phyloP scores from a whole-genome alignment of 2,329 filamentous ascomycete species.

The Diatrype stigma region DNA sequence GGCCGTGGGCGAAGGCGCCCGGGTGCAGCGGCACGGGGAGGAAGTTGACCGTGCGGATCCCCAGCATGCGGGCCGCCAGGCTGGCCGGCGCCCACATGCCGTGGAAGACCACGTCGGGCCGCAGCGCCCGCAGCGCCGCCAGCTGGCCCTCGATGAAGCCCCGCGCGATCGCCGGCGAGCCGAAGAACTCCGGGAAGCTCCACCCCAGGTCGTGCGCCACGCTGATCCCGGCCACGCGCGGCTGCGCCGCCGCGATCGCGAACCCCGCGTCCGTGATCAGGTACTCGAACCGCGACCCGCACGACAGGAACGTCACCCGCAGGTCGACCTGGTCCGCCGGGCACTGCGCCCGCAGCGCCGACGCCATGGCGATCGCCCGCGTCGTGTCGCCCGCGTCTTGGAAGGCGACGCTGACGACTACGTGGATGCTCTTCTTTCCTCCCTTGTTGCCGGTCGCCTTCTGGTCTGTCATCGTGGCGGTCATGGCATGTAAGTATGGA shows the following conservation, averaged over 20 bases:
- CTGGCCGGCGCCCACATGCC: not conserved
- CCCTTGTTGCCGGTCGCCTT: too few species aligned
- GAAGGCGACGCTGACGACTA: not conserved
- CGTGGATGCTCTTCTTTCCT: not conserved
- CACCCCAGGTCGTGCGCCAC: not conserved
- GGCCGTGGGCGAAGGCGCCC: not conserved
- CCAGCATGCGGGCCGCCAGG: not conserved
- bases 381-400: not conserved
- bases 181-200: slow-evolving; percentile 1
- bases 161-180: not conserved
- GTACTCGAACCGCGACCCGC: not conserved
- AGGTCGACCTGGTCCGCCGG: not conserved
- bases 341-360: not conserved
- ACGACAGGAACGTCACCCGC: not conserved
- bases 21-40: not conserved
- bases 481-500: too few species aligned
- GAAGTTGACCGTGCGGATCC: not conserved
- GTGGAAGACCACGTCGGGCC: not conserved
- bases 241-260: not conserved
- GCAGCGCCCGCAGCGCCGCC: not conserved
- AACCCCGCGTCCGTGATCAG: not conserved
- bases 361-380: not conserved
- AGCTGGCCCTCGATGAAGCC: not conserved
- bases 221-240: not conserved
- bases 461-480: too few species aligned